These are phyloP conservation scores for Phytophthora agathidicida DNA, from an alignment of 352 stramenopile species.

Conservation along the genomic window DNA sequence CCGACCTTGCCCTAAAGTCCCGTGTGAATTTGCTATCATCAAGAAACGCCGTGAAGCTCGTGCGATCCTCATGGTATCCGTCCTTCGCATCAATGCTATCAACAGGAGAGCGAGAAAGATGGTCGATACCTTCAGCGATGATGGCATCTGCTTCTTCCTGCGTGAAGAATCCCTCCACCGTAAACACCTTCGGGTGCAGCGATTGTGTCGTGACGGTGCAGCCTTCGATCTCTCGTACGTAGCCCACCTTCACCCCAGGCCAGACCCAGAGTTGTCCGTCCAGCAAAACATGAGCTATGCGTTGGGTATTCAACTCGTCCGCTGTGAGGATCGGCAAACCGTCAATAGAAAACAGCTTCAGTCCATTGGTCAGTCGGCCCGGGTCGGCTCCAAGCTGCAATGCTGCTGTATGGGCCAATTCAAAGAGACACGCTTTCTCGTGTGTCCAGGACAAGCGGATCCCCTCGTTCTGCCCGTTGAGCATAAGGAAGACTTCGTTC, in stretches of 20 bases:
- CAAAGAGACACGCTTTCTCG: conserved; percentile 42
- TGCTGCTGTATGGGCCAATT: conserved; percentile 47
- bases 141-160: conserved; percentile 62
- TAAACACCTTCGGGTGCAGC: conserved; percentile 68
- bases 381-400: conserved; percentile 48
- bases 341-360: conserved; percentile 65
- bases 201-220: conserved; percentile 66
- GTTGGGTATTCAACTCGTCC: conserved; percentile 38
- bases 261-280: conserved; percentile 81
- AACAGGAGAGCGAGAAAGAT: conserved; percentile 60
- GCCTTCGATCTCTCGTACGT: conserved; percentile 57
- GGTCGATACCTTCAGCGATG: conserved; percentile 52
- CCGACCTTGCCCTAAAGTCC: conserved; percentile 57
- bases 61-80: conserved; percentile 66
- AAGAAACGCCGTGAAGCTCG: conserved; percentile 75
- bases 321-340: conserved; percentile 50
- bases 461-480: conserved; percentile 72
- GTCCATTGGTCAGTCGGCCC: conserved; percentile 52
- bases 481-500: conserved; percentile 64
- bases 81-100: conserved; percentile 61
- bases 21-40: conserved; percentile 69
- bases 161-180: conserved; percentile 66
- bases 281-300: conserved; percentile 71
- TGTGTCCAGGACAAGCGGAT: conserved; percentile 48
- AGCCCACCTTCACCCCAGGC: conserved; percentile 72